These are phyloP conservation scores for Malania oleifera DNA, from an alignment of 164 flowering plant species.

Conservation along the genomic window DNA sequence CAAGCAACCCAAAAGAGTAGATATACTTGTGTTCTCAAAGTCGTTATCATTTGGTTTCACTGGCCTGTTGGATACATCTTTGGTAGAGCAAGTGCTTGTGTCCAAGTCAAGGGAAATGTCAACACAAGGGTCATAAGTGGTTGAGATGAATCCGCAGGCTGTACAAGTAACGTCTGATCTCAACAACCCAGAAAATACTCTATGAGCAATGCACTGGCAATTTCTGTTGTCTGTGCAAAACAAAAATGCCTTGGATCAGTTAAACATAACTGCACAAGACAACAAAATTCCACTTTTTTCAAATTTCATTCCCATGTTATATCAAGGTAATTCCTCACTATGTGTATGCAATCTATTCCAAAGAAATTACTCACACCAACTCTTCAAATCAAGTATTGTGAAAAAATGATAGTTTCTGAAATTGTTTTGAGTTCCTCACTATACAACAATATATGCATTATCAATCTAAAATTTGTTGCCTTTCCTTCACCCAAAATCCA, in stretches of 20 bases:
- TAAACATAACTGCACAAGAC: neutral
- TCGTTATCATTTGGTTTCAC: conserved; percentile 25
- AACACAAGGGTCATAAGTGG: conserved; percentile 59
- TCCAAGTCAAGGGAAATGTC: conserved; percentile 63
- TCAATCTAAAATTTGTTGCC: neutral
- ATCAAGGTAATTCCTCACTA: neutral
- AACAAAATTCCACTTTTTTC: neutral
- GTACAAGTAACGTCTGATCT: conserved; percentile 69
- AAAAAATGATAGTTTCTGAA: neutral
- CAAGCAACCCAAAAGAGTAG: conserved; percentile 63
- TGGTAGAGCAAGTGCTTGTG: conserved; percentile 9
- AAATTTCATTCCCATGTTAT: neutral
- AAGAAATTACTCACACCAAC: too few relatives aligned
- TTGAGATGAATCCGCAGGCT: conserved; percentile 63
- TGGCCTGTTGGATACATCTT: conserved; percentile 19
- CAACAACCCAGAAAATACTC: conserved; percentile 51
- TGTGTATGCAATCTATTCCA: too few relatives aligned
- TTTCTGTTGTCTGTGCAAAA: conserved; percentile 38
- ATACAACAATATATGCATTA: neutral
- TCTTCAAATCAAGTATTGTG: too few relatives aligned
- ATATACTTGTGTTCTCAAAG: conserved; percentile 22
- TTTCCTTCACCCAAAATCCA: neutral
- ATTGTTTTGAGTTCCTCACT: neutral
- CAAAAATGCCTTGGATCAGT: neutral
- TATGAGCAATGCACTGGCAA: conserved; percentile 63